These are phyloP conservation scores for Barnettozyma vustinii DNA, from an alignment of 805 yeast genomes.

Conservation along the genomic window DNA sequence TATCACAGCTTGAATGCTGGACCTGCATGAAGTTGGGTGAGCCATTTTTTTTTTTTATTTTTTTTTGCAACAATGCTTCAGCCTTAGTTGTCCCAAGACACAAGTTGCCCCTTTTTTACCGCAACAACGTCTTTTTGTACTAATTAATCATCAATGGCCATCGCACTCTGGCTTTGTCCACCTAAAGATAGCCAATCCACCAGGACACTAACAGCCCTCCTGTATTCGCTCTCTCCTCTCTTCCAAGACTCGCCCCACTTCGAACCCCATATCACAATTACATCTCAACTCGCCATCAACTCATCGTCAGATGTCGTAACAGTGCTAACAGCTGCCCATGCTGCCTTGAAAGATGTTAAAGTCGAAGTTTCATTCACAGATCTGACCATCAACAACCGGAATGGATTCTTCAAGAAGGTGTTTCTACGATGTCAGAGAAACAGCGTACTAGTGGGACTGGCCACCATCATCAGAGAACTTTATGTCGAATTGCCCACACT, in stretches of 20 bases:
- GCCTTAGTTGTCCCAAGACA: no score
- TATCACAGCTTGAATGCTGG: no score
- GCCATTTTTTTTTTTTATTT: background rate
- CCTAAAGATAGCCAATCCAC: slow-evolving; percentile 44
- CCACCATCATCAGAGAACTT: slow-evolving; percentile 47
- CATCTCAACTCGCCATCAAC: slow-evolving; percentile 50
- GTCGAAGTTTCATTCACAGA: slow-evolving; percentile 13
- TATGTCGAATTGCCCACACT: slow-evolving; percentile 42
- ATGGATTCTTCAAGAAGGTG: slow-evolving; percentile 21
- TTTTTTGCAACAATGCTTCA: background rate
- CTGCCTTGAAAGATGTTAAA: slow-evolving; percentile 37
- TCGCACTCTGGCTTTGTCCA: slow-evolving; percentile 78
- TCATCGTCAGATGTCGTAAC: slow-evolving; percentile 52
- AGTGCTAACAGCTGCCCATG: slow-evolving; percentile 51
- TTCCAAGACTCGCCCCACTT: slow-evolving; percentile 66
- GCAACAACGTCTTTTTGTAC: background rate
- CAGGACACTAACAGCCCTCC: slow-evolving; percentile 53
- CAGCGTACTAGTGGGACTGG: slow-evolving; percentile 29
- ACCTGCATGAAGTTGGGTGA: no score
- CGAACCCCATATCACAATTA: slow-evolving; percentile 74
- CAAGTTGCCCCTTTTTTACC: background rate
- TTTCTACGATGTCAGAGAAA: slow-evolving; percentile 18
- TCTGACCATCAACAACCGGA: slow-evolving; percentile 14
- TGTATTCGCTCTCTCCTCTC: slow-evolving; percentile 61
- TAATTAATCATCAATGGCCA: background rate